Evolutionary conservation across 176 grass and related monocot species (phyloP), one percentile per base, ranked within the genome.

Genomic region (Phragmites australis): DNA sequence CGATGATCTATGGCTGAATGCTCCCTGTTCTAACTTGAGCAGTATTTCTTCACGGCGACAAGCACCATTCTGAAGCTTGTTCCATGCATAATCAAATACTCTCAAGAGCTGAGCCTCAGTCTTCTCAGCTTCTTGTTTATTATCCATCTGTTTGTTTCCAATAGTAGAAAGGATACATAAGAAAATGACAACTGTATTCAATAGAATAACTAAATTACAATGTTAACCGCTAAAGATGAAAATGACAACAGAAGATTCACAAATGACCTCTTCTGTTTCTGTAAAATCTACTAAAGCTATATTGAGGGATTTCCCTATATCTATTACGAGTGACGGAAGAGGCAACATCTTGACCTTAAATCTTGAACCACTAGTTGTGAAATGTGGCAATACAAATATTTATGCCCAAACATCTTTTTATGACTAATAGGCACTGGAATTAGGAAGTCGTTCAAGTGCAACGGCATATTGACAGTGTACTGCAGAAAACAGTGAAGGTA

Each of bases 1-100:
- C 45, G 87, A 80, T 65, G 71, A 58, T 49, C 47, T 85, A 53
- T 70, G 46, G 17, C 70, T 85, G 44, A 42, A 8, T 47, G 44
- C 52, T 77, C 31, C 72, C 26, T 83, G 85, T 40, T 94, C 77
- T 74, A 97, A 85, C 76, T 89, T 97, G 37, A 81, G 70, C 13
- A 97, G 42, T 84, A 97, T 91, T 80, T 94, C 95, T 78, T 93
- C 83, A 68, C 53, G 85, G 23, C 95, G 90, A 79, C 86, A 89
- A 72, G 63, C 65, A 89, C 90, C 86, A 81, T 97, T 97, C 54
- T 88, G 74, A 67, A 86, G 83, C 53, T 81, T 93, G 79, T 97
- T 97, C 95, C 95, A 97, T 82, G 88, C 95, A 89, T 97, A 97
- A 82, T 97, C 92, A 84, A 97, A 97, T 78, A 90, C 85, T 72